These are phyloP conservation scores for Botrytis pseudocinerea DNA, from an alignment of 2,329 filamentous ascomycete genomes.

Conservation along the genomic window DNA sequence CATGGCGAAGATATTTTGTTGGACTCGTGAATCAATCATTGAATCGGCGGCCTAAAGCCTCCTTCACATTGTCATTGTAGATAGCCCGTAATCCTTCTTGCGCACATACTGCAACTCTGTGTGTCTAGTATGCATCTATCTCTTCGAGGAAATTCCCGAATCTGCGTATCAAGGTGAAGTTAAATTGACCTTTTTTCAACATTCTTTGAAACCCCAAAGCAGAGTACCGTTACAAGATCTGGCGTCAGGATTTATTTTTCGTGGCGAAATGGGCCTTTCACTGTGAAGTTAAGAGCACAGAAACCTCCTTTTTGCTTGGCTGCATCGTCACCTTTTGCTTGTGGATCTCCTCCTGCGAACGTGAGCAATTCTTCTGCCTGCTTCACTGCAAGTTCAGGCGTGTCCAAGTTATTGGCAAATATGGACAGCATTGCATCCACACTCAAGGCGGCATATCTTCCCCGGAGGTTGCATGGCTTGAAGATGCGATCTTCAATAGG, in stretches of 20 bases:
- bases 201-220: background rate
- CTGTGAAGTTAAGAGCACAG: background rate
- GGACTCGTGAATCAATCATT: background rate
- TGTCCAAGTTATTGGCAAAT: background rate
- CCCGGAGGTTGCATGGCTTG: too few relatives aligned
- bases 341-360: background rate
- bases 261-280: background rate
- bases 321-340: background rate
- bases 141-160: background rate
- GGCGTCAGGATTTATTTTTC: background rate
- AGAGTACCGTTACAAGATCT: too few relatives aligned
- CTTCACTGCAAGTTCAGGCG: background rate
- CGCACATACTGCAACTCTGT: background rate
- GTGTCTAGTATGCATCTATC: background rate
- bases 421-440: background rate
- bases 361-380: background rate
- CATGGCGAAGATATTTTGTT: background rate
- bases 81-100: background rate
- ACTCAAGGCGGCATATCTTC: background rate
- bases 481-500: too few relatives aligned
- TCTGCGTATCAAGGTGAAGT: background rate
- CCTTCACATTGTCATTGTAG: background rate
- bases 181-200: background rate
- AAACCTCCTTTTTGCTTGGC: background rate
- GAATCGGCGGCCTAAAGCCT: background rate